Evolutionary conservation across 2,329 filamentous ascomycete genomes (phyloP), one percentile per base, ranked within the genome.

Genomic region (Beauveria scarabaeidicola): DNA sequence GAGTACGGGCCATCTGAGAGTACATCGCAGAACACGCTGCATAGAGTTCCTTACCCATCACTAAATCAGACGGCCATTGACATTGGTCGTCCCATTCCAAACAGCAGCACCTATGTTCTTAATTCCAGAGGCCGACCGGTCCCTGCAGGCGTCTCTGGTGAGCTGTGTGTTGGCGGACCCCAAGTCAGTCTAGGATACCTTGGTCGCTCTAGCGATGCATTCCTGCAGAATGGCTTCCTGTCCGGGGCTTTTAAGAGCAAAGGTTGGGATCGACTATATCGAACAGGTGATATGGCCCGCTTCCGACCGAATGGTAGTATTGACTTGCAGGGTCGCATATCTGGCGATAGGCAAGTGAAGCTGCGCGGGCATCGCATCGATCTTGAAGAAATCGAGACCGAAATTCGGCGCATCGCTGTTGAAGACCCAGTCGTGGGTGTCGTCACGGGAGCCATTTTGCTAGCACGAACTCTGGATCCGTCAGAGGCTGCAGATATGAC

Each of bases 231-330:
- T n/a, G 7, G 11, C 5, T 53, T 59, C 32, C 29, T 27, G 2
- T 44, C 48, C 8, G 41, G 40, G 1, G 10, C 3, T 1, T 52
- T 52, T 15, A 17, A 13, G 10, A 10, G 7, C 3, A 21, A 25
- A 4, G 65, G 67, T 1, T 66, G 69, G 61, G 74, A 73, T 43
- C 61, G 70, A 43, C 77, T 75, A 69, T 77, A 76, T 61, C 63
- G 66, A 27, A 79, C 76, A 0, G 77, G 77, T 5, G 77, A 80
- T 62, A 58, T 65, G 1, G 75, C 70, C 4, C 70, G 68, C n/a
- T 73, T 73, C 64, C 68, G 64, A 2, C 53, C 66, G 0, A 67
- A 70, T 40, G 75, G 75, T 0, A 66, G 75, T n/a, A 53, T 80
- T 2, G 63, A 70, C 3, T 71, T 71, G 41, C 61, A 73, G 5